A percentile compares a stretch with the other conserved stretches of the same genome.
phyloP scores from a whole-genome alignment of 2,329 filamentous ascomycete genomes.

The Colletotrichum somersetense region DNA sequence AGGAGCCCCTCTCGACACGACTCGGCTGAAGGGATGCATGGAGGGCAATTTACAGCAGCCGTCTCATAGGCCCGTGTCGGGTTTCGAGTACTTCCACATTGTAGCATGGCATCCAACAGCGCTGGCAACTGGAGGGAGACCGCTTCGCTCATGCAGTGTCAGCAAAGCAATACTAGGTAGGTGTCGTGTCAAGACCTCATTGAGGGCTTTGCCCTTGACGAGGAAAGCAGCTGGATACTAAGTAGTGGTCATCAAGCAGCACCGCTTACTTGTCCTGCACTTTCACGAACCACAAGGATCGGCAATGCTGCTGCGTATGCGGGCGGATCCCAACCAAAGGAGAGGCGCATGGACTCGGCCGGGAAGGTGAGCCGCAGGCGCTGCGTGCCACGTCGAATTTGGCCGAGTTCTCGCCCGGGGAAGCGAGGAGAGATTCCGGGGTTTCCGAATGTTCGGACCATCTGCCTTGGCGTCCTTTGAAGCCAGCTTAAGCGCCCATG shows the following conservation, averaged over 20 bases:
- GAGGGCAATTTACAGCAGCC: not conserved
- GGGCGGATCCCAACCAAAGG: constrained; percentile 1
- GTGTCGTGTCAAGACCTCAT: not conserved
- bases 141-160: not conserved
- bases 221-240: not conserved
- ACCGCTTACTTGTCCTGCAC: not conserved
- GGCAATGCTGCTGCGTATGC: not conserved
- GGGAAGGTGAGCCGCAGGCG: constrained; percentile 32
- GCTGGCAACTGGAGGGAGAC: not conserved
- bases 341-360: constrained; percentile 20
- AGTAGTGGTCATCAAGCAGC: not conserved
- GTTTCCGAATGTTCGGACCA: constrained; percentile 38
- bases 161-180: not conserved
- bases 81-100: not conserved
- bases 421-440: constrained; percentile 30
- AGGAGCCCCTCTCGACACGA: not conserved
- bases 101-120: constrained; percentile 13
- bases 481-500: constrained; percentile 21
- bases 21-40: constrained; percentile 11
- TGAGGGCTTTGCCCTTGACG: not conserved
- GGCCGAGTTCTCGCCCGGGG: constrained; percentile 39
- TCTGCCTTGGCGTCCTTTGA: constrained; percentile 27
- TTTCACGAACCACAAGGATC: not conserved
- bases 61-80: not conserved
- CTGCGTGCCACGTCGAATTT: constrained; percentile 20